phyloP scores from a whole-genome alignment of 2,329 filamentous ascomycete species.

The Diplodia seriata region DNA sequence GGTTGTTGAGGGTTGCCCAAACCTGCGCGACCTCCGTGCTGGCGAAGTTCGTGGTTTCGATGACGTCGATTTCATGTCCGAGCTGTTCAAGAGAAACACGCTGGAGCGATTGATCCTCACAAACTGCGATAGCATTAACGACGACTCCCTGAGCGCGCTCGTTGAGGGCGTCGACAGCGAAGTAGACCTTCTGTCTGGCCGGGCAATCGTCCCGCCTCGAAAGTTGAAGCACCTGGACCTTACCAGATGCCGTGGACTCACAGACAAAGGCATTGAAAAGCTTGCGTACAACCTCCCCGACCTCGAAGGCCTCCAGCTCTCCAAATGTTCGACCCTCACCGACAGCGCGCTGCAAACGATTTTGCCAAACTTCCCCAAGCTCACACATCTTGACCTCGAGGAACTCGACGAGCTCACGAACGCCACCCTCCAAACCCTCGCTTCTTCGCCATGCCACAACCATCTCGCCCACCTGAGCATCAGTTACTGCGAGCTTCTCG shows the following conservation, averaged over 20 bases:
- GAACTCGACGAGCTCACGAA: conserved; percentile 83
- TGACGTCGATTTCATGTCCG: conserved; percentile 72
- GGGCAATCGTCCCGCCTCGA: conserved; percentile 76
- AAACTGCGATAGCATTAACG: conserved; percentile 78
- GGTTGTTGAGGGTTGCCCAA: conserved; percentile 75
- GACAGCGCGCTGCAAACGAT: conserved; percentile 76
- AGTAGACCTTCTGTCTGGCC: conserved; percentile 79
- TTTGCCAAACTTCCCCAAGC: conserved; percentile 73
- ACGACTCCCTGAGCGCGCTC: conserved; percentile 75
- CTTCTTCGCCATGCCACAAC: conserved; percentile 75
- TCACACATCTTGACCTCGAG: conserved; percentile 90
- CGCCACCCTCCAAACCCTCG: conserved; percentile 73
- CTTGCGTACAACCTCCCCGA: conserved; percentile 78
- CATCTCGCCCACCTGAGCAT: conserved; percentile 81
- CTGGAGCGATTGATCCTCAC: conserved; percentile 83
- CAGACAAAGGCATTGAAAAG: conserved; percentile 72
- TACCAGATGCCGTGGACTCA: conserved; percentile 77
- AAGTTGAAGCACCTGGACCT: conserved; percentile 85
- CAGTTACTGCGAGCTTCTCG: conserved; percentile 86
- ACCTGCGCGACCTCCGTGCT: conserved; percentile 78
- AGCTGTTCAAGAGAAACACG: conserved; percentile 79
- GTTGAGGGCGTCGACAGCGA: conserved; percentile 78
- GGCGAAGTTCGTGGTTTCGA: conserved; percentile 84
- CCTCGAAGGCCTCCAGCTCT: conserved; percentile 83
- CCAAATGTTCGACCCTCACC: conserved; percentile 75